Percentiles rank a stretch among this genome's conserved stretches.
Evolutionary conservation across 1,284 basidiomycete genomes (phyloP).

Genomic region (Cutaneotrichosporon cutaneum): DNA sequence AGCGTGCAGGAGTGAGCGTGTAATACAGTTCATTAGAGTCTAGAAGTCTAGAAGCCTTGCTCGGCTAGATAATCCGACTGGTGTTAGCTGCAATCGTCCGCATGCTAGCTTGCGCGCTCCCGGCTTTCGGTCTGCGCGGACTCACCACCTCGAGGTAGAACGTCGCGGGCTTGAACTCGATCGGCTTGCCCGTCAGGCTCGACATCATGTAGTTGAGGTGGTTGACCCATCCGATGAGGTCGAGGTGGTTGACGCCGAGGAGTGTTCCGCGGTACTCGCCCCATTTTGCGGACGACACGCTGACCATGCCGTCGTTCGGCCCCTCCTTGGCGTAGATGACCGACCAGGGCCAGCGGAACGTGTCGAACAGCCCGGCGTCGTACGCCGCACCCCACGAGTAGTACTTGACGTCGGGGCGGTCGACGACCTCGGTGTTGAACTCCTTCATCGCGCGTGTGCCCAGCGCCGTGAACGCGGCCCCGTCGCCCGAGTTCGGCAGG

Average conservation of each 20-base stretch:
- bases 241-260: conserved; percentile 84
- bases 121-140: conserved; percentile 1
- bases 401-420: conserved; percentile 74
- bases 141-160: conserved; percentile 76
- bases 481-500: conserved; percentile 81
- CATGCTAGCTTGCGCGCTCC: not conserved
- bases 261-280: conserved; percentile 74
- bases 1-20: conserved; percentile 4
- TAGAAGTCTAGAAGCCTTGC: conserved; percentile 41
- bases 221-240: conserved; percentile 62
- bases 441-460: conserved; percentile 79
- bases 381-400: conserved; percentile 92
- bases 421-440: conserved; percentile 82
- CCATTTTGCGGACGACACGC: conserved; percentile 83
- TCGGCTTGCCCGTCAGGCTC: conserved; percentile 78
- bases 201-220: conserved; percentile 74
- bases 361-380: conserved; percentile 81
- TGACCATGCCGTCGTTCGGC: conserved; percentile 91
- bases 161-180: conserved; percentile 81
- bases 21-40: not conserved
- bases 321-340: conserved; percentile 86
- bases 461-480: conserved; percentile 83
- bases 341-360: conserved; percentile 79
- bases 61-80: conserved; percentile 51
- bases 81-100: not conserved